A percentile compares a stretch with the other conserved stretches of the same genome.
phyloP scores from a whole-genome alignment of 352 stramenopile species.

The Peronosclerospora sorghi region DNA sequence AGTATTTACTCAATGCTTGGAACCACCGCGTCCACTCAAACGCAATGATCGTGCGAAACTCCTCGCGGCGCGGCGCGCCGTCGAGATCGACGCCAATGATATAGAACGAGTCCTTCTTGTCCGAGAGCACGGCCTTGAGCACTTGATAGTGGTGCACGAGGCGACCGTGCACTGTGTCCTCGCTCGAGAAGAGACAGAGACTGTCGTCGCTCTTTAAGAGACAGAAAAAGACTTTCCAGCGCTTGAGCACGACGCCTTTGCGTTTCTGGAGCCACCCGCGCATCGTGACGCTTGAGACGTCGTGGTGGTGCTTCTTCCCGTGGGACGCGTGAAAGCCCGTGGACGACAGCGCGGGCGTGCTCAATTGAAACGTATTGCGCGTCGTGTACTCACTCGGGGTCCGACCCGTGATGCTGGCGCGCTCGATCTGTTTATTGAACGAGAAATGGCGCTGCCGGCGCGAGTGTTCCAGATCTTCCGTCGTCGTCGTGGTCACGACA shows the following conservation, averaged over 20 bases:
- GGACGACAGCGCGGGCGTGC: conserved; percentile 13
- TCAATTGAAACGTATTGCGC: conserved; percentile 6
- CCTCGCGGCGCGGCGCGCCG: conserved; percentile 32
- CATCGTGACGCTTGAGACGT: no score
- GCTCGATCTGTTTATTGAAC: conserved; percentile 5
- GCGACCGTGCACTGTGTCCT: conserved; percentile 42
- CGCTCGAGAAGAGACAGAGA: conserved; percentile 41
- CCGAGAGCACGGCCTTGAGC: conserved; percentile 32
- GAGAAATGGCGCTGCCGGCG: conserved; percentile 8
- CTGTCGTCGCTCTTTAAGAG: conserved; percentile 41
- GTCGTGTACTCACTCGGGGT: not conserved
- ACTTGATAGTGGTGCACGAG: conserved; percentile 39
- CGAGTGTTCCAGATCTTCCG: conserved; percentile 40
- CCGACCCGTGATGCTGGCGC: no score
- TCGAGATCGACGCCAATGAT: conserved; percentile 37
- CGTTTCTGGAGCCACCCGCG: conserved; percentile 42
- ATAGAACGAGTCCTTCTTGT: conserved; percentile 40
- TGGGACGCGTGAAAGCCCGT: no score
- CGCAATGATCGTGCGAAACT: conserved; percentile 28
- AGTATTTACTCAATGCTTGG: conserved; percentile 29
- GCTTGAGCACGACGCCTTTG: conserved; percentile 40
- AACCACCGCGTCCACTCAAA: conserved; percentile 39
- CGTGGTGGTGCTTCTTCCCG: no score
- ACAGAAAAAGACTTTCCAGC: conserved; percentile 48
- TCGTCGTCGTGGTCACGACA: conserved; percentile 14